Base-by-base conservation (phyloP, 2,329 filamentous ascomycete species). In the Rhynchosporium secalis region DNA sequence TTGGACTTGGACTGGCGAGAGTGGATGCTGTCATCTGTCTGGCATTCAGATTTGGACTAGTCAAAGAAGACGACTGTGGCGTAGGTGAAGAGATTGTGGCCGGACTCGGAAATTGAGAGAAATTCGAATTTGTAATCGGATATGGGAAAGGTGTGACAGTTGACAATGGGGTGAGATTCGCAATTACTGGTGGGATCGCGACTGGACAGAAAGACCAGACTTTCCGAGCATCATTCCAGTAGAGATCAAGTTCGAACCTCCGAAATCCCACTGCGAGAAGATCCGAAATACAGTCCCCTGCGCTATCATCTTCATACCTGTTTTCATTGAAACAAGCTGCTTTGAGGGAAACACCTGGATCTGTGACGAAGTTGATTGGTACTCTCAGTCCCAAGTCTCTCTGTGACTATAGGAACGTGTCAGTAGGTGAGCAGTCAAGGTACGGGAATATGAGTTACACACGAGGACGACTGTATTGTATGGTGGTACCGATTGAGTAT, bases 131-230 rank as follows among this genome's bases (percentile, higher is more conserved):
- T 8, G 48, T 29, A 47, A 55, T 41, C 9, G 65, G 62, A 15
- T 69, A 71, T 15, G 72, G 70, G 26, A 70, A 62, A 10, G 68
- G 68, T 2, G 72, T 67, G 20, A 56, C 13, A 5, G 56, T 59
- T 26, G 71, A 67, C 31, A 63, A 63, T 12, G 71, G 62, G 4
- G 66, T 55, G 36, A 64, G 64, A 60, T 69, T 68, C 33, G 69
- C 52, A 28, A 65, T 52, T 10, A 58, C 62, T 20, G 49, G 65
- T 41, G 81, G 80, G 58, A 86, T 76, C 51, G 80, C 73, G 2
- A 83, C 83, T 0, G 86, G 86, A 71, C 86, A 89, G 20, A 89
- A 78, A 56, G 78, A 83, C 84, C 86, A 89, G 46, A 77, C 71
- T 38, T 74, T 74, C 33, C 80, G 78, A 36, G 75, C 77, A 29